phyloP scores from a whole-genome alignment of 495 filamentous ascomycete species.

The Eremomyces bilateralis region DNA sequence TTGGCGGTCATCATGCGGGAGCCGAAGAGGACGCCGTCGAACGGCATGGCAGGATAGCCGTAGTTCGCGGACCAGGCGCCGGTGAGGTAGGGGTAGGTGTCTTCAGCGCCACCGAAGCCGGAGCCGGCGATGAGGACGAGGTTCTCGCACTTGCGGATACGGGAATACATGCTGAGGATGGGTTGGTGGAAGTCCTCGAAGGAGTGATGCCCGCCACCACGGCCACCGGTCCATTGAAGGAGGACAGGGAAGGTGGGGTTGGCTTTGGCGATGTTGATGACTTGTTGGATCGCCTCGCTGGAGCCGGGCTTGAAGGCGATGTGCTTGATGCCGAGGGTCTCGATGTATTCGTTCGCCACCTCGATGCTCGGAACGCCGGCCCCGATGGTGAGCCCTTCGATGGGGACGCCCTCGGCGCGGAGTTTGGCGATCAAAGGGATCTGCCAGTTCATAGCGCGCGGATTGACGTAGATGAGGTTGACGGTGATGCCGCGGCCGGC shows the following conservation, averaged over 20 bases:
- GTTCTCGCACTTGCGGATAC: slow-evolving; percentile 63
- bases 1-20: slow-evolving; percentile 89
- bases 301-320: slow-evolving; percentile 92
- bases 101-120: slow-evolving; percentile 76
- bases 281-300: slow-evolving; percentile 65
- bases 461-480: slow-evolving; percentile 94
- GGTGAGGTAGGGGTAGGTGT: slow-evolving; percentile 84
- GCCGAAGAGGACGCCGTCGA: slow-evolving; percentile 74
- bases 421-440: slow-evolving; percentile 75
- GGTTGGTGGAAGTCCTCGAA: slow-evolving; percentile 92
- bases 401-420: slow-evolving; percentile 69
- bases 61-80: slow-evolving; percentile 68
- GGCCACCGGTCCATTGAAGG: slow-evolving; percentile 84
- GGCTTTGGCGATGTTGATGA: slow-evolving; percentile 82
- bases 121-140: slow-evolving; percentile 77
- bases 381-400: slow-evolving; percentile 87
- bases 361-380: slow-evolving; percentile 88
- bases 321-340: slow-evolving; percentile 83
- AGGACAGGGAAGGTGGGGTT: slow-evolving; percentile 80
- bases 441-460: slow-evolving; percentile 92
- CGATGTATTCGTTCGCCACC: slow-evolving; percentile 82
- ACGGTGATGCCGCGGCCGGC: slow-evolving; percentile 82
- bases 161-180: slow-evolving; percentile 73
- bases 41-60: slow-evolving; percentile 85
- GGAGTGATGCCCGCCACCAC: slow-evolving; percentile 86